Base-by-base conservation (phyloP, 1,284 basidiomycete species). In the Waitea zeae region DNA sequence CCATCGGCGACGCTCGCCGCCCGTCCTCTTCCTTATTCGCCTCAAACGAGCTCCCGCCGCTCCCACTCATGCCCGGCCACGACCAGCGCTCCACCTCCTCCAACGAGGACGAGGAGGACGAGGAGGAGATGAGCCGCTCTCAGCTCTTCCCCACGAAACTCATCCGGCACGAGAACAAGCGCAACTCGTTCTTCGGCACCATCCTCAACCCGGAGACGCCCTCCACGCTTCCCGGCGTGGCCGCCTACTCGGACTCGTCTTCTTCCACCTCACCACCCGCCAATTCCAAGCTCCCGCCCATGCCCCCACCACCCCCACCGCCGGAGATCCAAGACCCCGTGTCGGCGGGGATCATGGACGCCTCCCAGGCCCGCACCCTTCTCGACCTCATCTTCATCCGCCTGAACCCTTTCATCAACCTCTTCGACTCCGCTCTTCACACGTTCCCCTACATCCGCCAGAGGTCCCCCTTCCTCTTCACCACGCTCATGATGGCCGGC, bases 401-500 rank as follows among this genome's bases (percentile, higher is more conserved):
- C 36, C 64, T 87, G 35, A 87, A 87, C 49, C 77, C 79, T 11
- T 87, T 84, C 53, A 70, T 87, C 57, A 83, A 82, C 50, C 61
- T 87, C 20, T 83, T 87, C 47, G 83, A 87, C 53, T 76, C 79
- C 20, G 59, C 70, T 22, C 56, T 87, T 22, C 82, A 87, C 50
- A 72, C 80, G 0, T 64, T 74, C 34, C 44, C 58, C 26, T 84
- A 84, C 48, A 71, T 87, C 44, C 79, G 84, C 43, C 61, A 62
- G 15, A 70, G 67, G 40, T 81, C 71, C 34, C 75, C 79, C 0
- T 76, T 88, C 46, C 61, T 89, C 35, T 88, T 86, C 52, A 81
- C 83, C 4, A 70, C 75, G 20, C 64, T 89, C 38, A 61, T 88
- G 47, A 79, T 83, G 66, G 80, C 77, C 12, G 78, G 75, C 15